phyloP scores from a whole-genome alignment of 1,139 yeast species.

The Taphrina pruni region DNA sequence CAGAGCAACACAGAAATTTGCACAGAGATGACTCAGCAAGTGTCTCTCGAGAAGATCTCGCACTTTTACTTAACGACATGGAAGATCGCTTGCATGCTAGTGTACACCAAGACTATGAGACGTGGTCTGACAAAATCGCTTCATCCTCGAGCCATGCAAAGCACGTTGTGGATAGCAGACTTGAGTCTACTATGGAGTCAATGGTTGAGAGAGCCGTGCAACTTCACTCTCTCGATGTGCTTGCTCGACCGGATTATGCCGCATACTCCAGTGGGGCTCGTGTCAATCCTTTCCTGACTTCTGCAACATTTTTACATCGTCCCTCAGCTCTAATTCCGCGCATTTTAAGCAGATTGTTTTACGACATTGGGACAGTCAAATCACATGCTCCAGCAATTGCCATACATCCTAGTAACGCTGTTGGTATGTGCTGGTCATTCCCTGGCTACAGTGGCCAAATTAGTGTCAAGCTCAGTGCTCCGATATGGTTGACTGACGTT shows the following conservation, averaged over 20 bases:
- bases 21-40: not conserved
- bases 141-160: not conserved
- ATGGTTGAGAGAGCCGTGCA: conserved; percentile 32
- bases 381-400: conserved; percentile 49
- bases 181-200: conserved; percentile 1
- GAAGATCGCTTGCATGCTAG: not conserved
- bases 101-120: not conserved
- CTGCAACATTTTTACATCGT: conserved; percentile 48
- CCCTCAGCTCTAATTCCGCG: conserved; percentile 44
- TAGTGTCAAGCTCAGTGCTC: conserved; percentile 49
- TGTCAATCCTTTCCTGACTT: conserved; percentile 49
- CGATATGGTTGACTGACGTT: conserved; percentile 49
- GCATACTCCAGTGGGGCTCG: conserved; percentile 50
- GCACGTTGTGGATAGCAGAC: not conserved
- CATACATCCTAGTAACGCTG: conserved; percentile 47
- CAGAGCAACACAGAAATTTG: not conserved
- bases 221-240: conserved; percentile 43
- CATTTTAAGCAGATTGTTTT: conserved; percentile 32
- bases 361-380: conserved; percentile 48
- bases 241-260: conserved; percentile 51
- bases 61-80: not conserved
- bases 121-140: not conserved
- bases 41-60: not conserved
- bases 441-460: conserved; percentile 50
- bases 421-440: conserved; percentile 54